Evolutionary conservation across 78 protist species (phyloP).

Genomic region (Creolimax fragrantissima): DNA sequence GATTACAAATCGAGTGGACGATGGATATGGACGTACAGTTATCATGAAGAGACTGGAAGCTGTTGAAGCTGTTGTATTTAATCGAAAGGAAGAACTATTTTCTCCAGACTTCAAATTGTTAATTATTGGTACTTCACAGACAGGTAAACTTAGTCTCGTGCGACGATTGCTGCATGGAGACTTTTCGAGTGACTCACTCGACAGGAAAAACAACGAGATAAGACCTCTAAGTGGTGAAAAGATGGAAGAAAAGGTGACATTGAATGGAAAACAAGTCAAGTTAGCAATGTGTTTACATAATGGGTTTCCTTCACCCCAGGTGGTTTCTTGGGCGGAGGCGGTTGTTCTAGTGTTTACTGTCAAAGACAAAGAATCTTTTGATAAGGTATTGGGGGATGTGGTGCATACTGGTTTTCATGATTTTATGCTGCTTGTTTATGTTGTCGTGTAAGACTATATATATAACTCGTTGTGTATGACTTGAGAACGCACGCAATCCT

Average conservation of each 20-base stretch:
- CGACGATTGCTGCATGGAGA: background rate
- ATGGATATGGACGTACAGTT: background rate
- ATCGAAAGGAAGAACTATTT: background rate
- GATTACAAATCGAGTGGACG: background rate
- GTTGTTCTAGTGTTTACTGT: background rate
- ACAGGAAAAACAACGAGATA: background rate
- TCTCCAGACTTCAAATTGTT: background rate
- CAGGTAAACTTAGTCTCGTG: background rate
- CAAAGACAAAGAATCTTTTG: background rate
- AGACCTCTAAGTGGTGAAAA: background rate
- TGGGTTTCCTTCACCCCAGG: background rate
- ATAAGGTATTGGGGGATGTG: too few species aligned
- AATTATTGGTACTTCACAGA: background rate
- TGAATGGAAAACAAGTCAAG: background rate
- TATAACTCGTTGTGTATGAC: too few species aligned
- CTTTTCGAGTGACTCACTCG: background rate
- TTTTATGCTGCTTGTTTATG: too few species aligned
- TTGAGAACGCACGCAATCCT: too few species aligned
- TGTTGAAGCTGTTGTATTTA: background rate
- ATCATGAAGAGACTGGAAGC: background rate
- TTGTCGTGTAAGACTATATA: too few species aligned
- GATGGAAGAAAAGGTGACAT: background rate
- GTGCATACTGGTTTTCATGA: too few species aligned
- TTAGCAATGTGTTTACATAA: background rate
- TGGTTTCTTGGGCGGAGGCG: background rate